These are phyloP conservation scores for Trichophyton simii DNA, from an alignment of 2,329 filamentous ascomycete species.

Conservation along the genomic window DNA sequence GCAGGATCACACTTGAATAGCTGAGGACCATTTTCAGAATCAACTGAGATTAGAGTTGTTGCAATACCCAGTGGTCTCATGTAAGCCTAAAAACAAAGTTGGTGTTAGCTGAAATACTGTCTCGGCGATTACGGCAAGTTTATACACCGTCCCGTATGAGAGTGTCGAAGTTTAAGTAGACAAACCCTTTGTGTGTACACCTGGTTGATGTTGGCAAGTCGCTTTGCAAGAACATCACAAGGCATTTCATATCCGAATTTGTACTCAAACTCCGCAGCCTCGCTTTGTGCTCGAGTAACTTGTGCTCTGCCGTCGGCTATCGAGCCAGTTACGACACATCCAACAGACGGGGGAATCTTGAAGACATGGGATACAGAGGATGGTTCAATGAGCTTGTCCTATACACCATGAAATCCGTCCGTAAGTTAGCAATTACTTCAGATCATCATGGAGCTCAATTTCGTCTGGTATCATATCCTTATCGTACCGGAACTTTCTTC, in stretches of 20 bases:
- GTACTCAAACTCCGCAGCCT: constrained; percentile 96
- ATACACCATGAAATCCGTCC: constrained; percentile 4
- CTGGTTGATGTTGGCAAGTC: constrained; percentile 96
- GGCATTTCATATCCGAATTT: constrained; percentile 99
- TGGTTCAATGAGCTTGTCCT: constrained; percentile 99
- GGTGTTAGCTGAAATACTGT: background rate
- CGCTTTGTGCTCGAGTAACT: constrained; percentile 80
- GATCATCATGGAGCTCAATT: background rate
- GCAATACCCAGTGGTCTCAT: constrained; percentile 97
- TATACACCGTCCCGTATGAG: background rate
- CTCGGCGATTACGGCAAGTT: background rate
- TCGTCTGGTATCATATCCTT: background rate
- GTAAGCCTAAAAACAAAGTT: constrained; percentile 53
- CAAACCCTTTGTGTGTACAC: constrained; percentile 93
- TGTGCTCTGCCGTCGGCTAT: constrained; percentile 94
- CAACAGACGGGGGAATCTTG: constrained; percentile 87
- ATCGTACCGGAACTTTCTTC: constrained; percentile 89
- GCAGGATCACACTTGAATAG: constrained; percentile 98
- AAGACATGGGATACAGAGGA: constrained; percentile 96
- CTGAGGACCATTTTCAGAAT: constrained; percentile 83
- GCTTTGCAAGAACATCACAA: constrained; percentile 89
- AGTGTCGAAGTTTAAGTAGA: constrained; percentile 11
- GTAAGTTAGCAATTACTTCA: background rate
- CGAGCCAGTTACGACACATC: constrained; percentile 96
- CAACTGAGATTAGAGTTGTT: constrained; percentile 85